These are phyloP conservation scores for Eremochloa ophiuroides DNA, from an alignment of 176 grass and related monocot genomes.

Conservation along the genomic window DNA sequence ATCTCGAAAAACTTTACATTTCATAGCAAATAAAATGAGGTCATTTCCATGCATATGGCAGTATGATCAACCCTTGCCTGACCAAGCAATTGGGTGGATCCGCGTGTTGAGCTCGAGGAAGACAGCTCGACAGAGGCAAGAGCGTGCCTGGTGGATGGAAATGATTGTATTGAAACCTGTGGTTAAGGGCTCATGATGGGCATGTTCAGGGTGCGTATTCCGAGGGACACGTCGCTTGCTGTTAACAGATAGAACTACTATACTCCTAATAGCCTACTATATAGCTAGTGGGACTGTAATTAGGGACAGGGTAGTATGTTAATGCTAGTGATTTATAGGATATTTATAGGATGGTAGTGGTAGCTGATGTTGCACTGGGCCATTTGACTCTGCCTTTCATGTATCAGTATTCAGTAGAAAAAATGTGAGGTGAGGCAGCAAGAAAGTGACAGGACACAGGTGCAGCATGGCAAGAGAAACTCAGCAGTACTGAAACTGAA, in stretches of 20 bases:
- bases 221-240: slow-evolving; percentile 27
- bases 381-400: not conserved
- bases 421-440: not conserved
- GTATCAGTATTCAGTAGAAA: not conserved
- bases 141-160: slow-evolving; percentile 12
- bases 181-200: not conserved
- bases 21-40: not conserved
- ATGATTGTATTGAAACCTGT: slow-evolving; percentile 33
- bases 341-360: no score
- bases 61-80: not conserved
- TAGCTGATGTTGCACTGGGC: not conserved
- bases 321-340: not conserved
- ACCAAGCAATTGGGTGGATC: not conserved
- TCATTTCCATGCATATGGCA: not conserved
- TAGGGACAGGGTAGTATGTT: not conserved
- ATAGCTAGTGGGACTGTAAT: not conserved
- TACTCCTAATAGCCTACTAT: not conserved
- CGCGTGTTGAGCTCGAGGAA: not conserved
- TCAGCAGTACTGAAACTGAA: slow-evolving; percentile 26
- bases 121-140: slow-evolving; percentile 6
- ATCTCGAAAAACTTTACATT: not conserved
- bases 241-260: not conserved
- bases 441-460: slow-evolving; percentile 10
- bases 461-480: not conserved
- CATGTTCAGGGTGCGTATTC: slow-evolving; percentile 10